Percentiles rank a stretch among this genome's conserved stretches.
These are phyloP conservation scores for Bigelowiella natans DNA, from an alignment of 78 protist species.

Conservation along the genomic window DNA sequence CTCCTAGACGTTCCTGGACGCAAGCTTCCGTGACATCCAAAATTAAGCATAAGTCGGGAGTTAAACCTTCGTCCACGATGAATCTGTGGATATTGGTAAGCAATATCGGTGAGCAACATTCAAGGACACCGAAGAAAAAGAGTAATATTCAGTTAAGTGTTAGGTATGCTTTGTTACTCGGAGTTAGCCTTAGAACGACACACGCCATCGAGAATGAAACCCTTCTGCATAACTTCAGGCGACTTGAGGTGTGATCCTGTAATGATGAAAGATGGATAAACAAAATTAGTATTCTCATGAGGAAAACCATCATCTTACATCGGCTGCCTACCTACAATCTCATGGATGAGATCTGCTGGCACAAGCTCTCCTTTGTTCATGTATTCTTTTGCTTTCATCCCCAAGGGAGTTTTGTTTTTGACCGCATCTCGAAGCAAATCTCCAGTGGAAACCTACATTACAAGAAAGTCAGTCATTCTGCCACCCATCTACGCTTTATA, in stretches of 20 bases:
- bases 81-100: too few relatives aligned
- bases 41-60: neutral
- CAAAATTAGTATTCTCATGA: neutral
- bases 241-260: neutral
- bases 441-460: constrained; percentile 88
- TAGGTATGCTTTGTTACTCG: too few relatives aligned
- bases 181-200: neutral
- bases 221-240: constrained; percentile 17
- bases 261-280: neutral
- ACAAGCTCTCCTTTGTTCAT: constrained; percentile 77
- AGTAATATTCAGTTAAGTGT: too few relatives aligned
- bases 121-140: too few relatives aligned
- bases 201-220: constrained; percentile 88
- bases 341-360: constrained; percentile 24
- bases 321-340: neutral
- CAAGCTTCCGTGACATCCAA: neutral
- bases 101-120: too few relatives aligned
- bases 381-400: constrained; percentile 71
- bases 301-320: neutral
- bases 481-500: neutral
- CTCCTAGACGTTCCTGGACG: neutral
- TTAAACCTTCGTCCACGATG: neutral
- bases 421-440: constrained; percentile 92
- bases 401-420: constrained; percentile 9
- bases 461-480: neutral